Evolutionary conservation across 352 stramenopile genomes (phyloP), one percentile per base, ranked within the genome.

Genomic region (Phytopythium aichiense): DNA sequence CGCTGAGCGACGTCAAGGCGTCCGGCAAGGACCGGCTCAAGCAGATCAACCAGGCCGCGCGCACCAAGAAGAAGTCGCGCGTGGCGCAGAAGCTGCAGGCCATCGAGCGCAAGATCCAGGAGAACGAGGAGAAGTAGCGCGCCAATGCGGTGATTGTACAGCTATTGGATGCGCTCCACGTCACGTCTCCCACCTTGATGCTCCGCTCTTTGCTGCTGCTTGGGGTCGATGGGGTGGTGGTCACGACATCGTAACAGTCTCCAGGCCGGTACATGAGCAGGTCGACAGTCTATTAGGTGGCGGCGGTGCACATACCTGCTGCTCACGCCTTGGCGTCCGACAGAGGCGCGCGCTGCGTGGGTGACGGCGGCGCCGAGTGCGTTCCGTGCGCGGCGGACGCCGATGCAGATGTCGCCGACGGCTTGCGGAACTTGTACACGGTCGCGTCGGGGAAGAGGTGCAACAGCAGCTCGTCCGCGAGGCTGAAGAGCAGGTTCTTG

Each of bases 21-120:
- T 67, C 78, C 30, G 86, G 84, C 52, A 95, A 93, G 60, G 84
- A 95, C 58, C 81, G 86, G 6, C 76, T 95, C 50, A 93, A 91
- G 72, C 81, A 91, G 67, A 89, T 95, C 60, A 95, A 95, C 66
- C 74, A 90, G 71, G 72, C 72, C 2, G 81, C 72, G 52, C 87
- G 81, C 57, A 92, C 84, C 53, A 93, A 92, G 72, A 93, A 95
- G 76, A 89, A 89, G 61, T 93, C 78, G 61, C 84, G 87, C 67
- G 83, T 92, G 49, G 82, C 87, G 54, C 84, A 92, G 56, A 95
- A 95, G 63, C 68, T 94, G 56, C 67, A 81, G 55, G 79, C 81
- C 23, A 68, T 95, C 43, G 84, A 95, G 70, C 72, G 73, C 31
- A 84, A 79, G 30, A 94, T 95, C 64, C 81, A 92, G 70, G 79